Conservation (phyloP, 2,329 filamentous ascomycete genomes). For the Hypomyces rosellus region DNA sequence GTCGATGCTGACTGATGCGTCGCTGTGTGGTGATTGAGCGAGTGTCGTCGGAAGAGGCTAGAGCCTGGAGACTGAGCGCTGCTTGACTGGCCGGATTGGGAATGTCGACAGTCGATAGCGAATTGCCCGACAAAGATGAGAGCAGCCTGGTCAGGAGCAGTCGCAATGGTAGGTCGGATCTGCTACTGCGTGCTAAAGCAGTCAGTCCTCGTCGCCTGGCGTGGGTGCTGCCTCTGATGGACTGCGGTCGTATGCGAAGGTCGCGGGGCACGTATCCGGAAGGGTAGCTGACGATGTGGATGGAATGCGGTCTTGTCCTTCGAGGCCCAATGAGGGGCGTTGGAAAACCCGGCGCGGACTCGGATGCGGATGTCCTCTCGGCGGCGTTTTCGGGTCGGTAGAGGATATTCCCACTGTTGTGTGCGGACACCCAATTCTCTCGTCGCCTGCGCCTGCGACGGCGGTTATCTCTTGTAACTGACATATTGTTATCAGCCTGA, state of each 20-base stretch:
- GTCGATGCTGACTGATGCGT: conserved; percentile 3
- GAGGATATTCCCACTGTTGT: conserved; percentile 22
- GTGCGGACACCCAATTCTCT: conserved; percentile 18
- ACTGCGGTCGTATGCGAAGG: conserved; percentile 21
- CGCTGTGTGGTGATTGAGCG: conserved; percentile 2
- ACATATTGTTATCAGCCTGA: conserved; percentile 8
- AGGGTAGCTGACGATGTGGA: conserved; percentile 37
- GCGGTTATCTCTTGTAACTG: conserved; percentile 8
- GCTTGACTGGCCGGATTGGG: conserved; percentile 1
- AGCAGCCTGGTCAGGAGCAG: conserved; percentile 6
- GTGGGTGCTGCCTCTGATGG: background rate
- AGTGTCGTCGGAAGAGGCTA: conserved; percentile 2
- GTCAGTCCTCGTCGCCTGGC: conserved; percentile 4
- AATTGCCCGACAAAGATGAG: conserved; percentile 7
- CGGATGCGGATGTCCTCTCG: conserved; percentile 5
- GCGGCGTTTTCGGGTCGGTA: conserved; percentile 19
- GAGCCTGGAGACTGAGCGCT: background rate
- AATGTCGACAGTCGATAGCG: conserved; percentile 9
- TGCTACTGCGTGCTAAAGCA: background rate
- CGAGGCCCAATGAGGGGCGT: conserved; percentile 34
- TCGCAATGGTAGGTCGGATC: conserved; percentile 7
- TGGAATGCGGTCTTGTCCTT: conserved; percentile 34
- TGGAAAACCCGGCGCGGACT: conserved; percentile 22
- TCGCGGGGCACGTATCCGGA: conserved; percentile 40
- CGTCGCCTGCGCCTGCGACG: conserved; percentile 9